Base-by-base conservation (phyloP, 345 rosid species). In the Salix suchowensis region DNA sequence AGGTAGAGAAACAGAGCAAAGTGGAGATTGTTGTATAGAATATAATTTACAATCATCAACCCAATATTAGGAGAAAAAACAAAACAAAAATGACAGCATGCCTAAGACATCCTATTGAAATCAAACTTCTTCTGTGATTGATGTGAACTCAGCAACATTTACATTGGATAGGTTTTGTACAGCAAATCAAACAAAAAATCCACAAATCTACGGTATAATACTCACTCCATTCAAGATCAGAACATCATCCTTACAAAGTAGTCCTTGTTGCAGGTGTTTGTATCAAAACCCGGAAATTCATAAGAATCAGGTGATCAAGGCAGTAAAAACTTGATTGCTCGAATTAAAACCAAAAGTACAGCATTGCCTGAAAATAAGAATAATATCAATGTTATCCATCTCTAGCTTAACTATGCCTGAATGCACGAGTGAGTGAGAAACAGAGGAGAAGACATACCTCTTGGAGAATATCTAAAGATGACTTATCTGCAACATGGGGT, bases 341-440 rank as follows among this genome's bases (percentile, higher is more conserved):
- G 61, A 58, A 73, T 86, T 85, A 95, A 37, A 91, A 78, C 97
- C 97, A 93, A 69, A 92, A 96, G 90, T 85, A 75, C 52, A 93
- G 65, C 97, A 93, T 87, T 19, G 93, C 98, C 98, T 96, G 91
- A 77, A 72, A 77, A 75, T 24, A 74, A 13, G 80, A 64, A 85
- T 61, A 64, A 75, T 58, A n/a, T 64, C 55, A 19, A 10, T 36
- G 64, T 77, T 73, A 60, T 2, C 26, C 26, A 68, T 46, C 30
- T 70, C 23, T 54, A 68, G 32, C 39, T 55, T 26, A 24, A 36
- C 28, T 28, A 48, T 36, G 69, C n/a, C 39, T 19, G 69, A 3
- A 40, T 21, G 5, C 11, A 32, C 15, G 44, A 24, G 42, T 54
- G 26, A 24, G 18, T 58, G 34, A 34, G 42, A 50, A 62, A 26